Percentiles rank a stretch among this genome's conserved stretches.
phyloP scores from a whole-genome alignment of 257 asterid species.

The Solanum rostratum region DNA sequence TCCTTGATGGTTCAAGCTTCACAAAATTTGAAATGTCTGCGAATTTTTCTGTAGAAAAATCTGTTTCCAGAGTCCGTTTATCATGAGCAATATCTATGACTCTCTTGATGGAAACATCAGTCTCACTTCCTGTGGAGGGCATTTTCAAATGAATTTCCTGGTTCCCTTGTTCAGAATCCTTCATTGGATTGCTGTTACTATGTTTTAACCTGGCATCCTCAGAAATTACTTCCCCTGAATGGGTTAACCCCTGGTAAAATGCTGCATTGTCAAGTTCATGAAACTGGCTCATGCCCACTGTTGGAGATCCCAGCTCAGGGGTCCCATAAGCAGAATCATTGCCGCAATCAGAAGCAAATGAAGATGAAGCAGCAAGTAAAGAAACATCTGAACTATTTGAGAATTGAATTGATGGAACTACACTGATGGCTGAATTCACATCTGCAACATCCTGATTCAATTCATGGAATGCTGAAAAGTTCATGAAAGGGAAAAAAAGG shows the following conservation, averaged over 20 bases:
- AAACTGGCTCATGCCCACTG: neutral
- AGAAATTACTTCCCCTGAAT: constrained; percentile 9
- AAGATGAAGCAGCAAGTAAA: constrained; percentile 17
- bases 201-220: constrained; percentile 14
- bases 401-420: constrained; percentile 20
- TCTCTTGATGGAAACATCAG: neutral
- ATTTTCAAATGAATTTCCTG: neutral
- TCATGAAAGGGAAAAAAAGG: neutral
- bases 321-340: constrained; percentile 25
- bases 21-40: neutral
- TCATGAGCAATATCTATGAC: neutral
- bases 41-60: constrained; percentile 1
- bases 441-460: constrained; percentile 19
- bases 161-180: constrained; percentile 11
- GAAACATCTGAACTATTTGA: constrained; percentile 24
- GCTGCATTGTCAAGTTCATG: constrained; percentile 15
- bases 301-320: constrained; percentile 25
- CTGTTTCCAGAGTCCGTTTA: constrained; percentile 10
- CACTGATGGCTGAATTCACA: constrained; percentile 14
- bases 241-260: constrained; percentile 5
- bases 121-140: neutral
- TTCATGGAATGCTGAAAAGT: constrained; percentile 47
- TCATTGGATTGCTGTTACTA: constrained; percentile 6
- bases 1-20: constrained; percentile 4
- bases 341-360: constrained; percentile 16